These are phyloP conservation scores for Leccinum pachyderme DNA, from an alignment of 1,284 basidiomycete genomes.

Conservation along the genomic window DNA sequence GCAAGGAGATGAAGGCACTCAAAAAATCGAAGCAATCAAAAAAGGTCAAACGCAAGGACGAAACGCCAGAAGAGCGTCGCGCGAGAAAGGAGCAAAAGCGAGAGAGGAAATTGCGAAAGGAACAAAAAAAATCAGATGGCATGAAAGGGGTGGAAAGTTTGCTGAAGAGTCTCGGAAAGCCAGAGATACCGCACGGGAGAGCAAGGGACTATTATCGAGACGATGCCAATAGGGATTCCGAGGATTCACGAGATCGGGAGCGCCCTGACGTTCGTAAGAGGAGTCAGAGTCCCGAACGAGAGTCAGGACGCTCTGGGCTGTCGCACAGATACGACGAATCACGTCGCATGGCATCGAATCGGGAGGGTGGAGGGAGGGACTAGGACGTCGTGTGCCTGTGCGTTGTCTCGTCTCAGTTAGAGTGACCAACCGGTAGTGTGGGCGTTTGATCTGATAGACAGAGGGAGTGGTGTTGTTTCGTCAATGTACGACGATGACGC, in stretches of 20 bases:
- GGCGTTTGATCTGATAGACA: not conserved
- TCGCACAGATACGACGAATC: constrained; percentile 7
- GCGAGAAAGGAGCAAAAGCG: constrained; percentile 67
- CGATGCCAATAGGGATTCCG: constrained; percentile 11
- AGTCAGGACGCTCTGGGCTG: constrained; percentile 1
- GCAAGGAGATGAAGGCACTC: constrained; percentile 62
- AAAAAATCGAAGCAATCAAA: constrained; percentile 61
- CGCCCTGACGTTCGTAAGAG: constrained; percentile 15
- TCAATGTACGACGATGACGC: not conserved
- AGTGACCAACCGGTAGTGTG: not conserved
- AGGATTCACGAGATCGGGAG: constrained; percentile 5
- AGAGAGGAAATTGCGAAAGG: constrained; percentile 54
- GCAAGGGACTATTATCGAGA: constrained; percentile 8
- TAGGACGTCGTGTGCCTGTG: not conserved
- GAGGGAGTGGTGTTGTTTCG: not conserved
- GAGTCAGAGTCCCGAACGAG: constrained; percentile 20
- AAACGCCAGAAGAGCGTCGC: constrained; percentile 74
- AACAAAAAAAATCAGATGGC: constrained; percentile 40
- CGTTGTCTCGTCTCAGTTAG: constrained; percentile 7
- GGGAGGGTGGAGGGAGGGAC: constrained; percentile 1
- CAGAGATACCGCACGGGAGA: constrained; percentile 12
- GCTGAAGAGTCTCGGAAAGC: constrained; percentile 33
- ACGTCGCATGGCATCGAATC: constrained; percentile 1
- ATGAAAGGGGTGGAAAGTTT: constrained; percentile 45
- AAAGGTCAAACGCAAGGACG: constrained; percentile 61